Percentiles rank a stretch among this genome's conserved stretches.
phyloP scores from a whole-genome alignment of 2,329 filamentous ascomycete species.

The Colletotrichum kahawae region DNA sequence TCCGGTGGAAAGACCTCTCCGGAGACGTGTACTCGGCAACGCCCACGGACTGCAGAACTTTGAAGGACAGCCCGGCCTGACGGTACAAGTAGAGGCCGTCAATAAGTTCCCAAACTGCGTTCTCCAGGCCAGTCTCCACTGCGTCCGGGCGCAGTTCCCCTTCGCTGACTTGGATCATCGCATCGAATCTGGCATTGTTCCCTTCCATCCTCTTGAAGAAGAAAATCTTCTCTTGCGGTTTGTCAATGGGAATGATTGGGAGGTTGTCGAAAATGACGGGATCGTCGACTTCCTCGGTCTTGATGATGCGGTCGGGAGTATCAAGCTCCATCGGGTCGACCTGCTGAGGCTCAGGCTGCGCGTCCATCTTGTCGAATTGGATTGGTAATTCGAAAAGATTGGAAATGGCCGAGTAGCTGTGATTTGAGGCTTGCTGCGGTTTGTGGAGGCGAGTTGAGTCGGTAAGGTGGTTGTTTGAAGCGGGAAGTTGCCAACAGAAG shows the following conservation, averaged over 20 bases:
- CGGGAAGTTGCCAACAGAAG: background rate
- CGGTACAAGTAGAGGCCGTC: background rate
- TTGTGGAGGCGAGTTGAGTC: background rate
- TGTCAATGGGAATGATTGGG: background rate
- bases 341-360: background rate
- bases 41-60: background rate
- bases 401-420: background rate
- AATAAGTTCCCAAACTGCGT: background rate
- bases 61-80: accelerated
- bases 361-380: background rate
- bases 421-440: background rate
- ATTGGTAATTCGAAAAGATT: background rate
- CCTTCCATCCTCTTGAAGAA: background rate
- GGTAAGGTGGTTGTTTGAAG: background rate
- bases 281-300: background rate
- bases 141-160: background rate
- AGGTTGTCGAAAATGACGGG: background rate
- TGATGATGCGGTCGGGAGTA: background rate
- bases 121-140: background rate
- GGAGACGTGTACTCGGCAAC: background rate
- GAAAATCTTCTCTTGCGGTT: background rate
- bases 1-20: accelerated
- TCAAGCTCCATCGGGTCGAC: background rate
- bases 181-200: background rate
- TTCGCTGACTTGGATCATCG: background rate